Evolutionary conservation across 441 rosid species (phyloP).

Genomic region (Gossypium lobatum): DNA sequence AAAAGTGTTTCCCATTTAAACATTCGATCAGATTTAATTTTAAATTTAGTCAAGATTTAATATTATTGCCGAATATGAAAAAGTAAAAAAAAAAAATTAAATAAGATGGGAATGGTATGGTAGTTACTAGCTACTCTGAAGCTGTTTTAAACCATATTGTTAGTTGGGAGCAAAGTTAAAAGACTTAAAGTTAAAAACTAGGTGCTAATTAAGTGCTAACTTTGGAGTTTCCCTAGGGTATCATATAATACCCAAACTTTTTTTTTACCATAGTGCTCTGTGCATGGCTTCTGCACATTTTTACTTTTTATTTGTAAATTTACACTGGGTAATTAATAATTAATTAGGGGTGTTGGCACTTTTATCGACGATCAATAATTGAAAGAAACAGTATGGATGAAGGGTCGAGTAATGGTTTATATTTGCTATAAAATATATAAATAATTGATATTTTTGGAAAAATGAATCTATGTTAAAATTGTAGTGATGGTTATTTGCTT

Average conservation of each 20-base stretch:
- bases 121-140: not conserved
- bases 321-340: not conserved
- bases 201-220: not conserved
- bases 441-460: no score
- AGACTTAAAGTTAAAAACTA: slow-evolving; percentile 1
- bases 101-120: no score
- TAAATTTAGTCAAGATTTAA: no score
- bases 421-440: no score
- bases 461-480: no score
- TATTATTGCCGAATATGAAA: no score
- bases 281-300: not conserved
- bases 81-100: no score
- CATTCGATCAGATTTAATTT: no score
- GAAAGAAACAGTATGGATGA: not conserved
- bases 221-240: slow-evolving; percentile 11
- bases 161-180: not conserved
- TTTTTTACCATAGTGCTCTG: not conserved
- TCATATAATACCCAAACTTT: slow-evolving; percentile 11
- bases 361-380: not conserved
- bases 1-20: no score
- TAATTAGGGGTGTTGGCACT: not conserved
- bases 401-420: no score
- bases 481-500: no score
- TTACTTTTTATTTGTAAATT: not conserved
- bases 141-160: not conserved